Evolutionary conservation across 345 rosid species (phyloP), one percentile per base, ranked within the genome.

Genomic region (Syzygium grande): DNA sequence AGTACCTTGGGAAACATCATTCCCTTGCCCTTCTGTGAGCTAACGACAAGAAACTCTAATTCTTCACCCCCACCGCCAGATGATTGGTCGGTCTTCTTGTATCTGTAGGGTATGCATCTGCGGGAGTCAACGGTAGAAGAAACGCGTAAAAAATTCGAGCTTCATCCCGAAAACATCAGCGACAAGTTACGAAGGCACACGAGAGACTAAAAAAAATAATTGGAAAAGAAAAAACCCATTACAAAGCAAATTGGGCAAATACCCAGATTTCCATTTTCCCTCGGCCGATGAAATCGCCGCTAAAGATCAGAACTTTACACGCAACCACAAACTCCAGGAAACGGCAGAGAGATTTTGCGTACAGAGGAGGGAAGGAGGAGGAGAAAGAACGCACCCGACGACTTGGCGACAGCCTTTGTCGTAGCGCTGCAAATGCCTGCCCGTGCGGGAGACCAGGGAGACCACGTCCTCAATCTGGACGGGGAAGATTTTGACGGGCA

Each of bases 61-160:
- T 89, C 91, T n/a, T 89, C 79, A 27, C 2, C 89, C 46, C 79
- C 87, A 85, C 23, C 30, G 56, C 65, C 85, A 29, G 88, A 61
- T 30, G 86, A 29, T 12, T 63, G 65, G 78, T 86, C 84, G 55
- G 29, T 22, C 4, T 16, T 49, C 85, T 85, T 94, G 84, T 89
- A 92, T 91, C 93, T 91, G 85, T 94, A 94, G 2, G 96, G 96
- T 91, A 94, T 90, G 85, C 96, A 94, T 90, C 96, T 94, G 93
- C 88, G 51, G 13, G 59, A 12, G 53, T 6, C 43, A 19, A 86
- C 46, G 16, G 49, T 29, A 13, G 10, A 61, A 52, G 49, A 84
- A 85, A 63, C 38, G 27, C 22, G 54, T 68, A n/a, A 61, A 84
- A 52, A 68, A 34, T 34, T 30, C 0, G 46, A 34, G 46, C 19